Percentiles rank a stretch among this genome's conserved stretches.
These are phyloP conservation scores for Hypoxylon cercidicola DNA, from an alignment of 495 filamentous ascomycete species.

Conservation along the genomic window DNA sequence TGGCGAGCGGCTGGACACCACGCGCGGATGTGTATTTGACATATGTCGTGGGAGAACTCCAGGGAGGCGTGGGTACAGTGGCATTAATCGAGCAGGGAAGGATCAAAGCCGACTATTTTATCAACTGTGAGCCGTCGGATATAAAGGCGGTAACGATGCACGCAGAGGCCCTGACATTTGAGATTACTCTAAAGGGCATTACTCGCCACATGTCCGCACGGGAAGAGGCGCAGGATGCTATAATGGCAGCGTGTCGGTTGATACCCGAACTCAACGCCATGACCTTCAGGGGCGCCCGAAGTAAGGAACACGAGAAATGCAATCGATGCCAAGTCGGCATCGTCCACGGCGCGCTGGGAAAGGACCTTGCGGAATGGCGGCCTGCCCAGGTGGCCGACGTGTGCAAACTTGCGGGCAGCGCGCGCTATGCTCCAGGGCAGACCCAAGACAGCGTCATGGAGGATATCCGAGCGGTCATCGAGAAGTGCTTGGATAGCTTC, in stretches of 20 bases:
- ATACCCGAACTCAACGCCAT: conserved; percentile 22
- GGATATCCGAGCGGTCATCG: conserved; percentile 19
- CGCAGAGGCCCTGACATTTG: conserved; percentile 29
- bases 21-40: conserved; percentile 27
- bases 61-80: conserved; percentile 26
- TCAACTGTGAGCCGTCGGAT: conserved; percentile 33
- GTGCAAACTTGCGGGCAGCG: conserved; percentile 26
- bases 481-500: conserved; percentile 16
- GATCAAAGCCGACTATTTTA: conserved; percentile 26
- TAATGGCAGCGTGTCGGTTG: conserved; percentile 28
- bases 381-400: conserved; percentile 26
- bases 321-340: conserved; percentile 30
- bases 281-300: conserved; percentile 22
- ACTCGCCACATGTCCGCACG: conserved; percentile 33
- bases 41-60: conserved; percentile 31
- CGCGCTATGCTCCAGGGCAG: conserved; percentile 28
- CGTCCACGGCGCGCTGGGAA: conserved; percentile 27
- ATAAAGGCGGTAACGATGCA: conserved; percentile 32
- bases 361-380: conserved; percentile 29
- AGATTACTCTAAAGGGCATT: conserved; percentile 21
- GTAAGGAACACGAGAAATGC: conserved; percentile 22
- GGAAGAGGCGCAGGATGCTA: conserved; percentile 29
- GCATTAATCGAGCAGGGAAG: conserved; percentile 24
- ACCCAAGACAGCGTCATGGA: conserved; percentile 27
- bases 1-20: conserved; percentile 19